Base-by-base conservation (phyloP, 2,329 filamentous ascomycete genomes). In the Cladosporium oxysporum region DNA sequence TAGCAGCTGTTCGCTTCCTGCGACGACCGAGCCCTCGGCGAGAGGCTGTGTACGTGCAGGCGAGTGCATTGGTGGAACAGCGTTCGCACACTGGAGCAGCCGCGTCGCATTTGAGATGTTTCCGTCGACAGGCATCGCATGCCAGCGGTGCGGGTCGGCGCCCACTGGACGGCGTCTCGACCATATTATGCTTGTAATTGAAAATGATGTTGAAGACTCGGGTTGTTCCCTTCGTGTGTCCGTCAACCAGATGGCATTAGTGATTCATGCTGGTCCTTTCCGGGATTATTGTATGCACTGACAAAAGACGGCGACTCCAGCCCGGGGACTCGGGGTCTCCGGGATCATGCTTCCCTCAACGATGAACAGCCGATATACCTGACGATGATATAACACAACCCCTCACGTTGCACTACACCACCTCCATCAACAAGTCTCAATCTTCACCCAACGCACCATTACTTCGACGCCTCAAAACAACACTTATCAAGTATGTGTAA, bases 61-160 rank as follows among this genome's bases (percentile, higher is more conserved):
- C 83, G 21, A 83, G 79, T 65, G 84, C 84, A 58, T 84, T 83
- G 60, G 81, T 78, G 26, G 79, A 79, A 77, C 91, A 93, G 63
- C 91, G 87, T 57, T 85, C 83, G 78, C 91, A 93, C 35, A 78
- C 69, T 14, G 91, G 90, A 35, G 79, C 88, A 44, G 82, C 79
- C 31, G 90, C 90, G 76, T 93, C 89, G 75, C 91, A 93, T 75
- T 92, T 93, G 58, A 93, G 83, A 76, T 93, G 91, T 73, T 91
- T 82, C 62, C 80, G 79, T 37, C 83, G 78, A 69, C 83, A 85
- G 41, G 78, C 74, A 31, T 81, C 75, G 50, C 74, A 76, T 21
- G 74, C 74, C 11, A 76, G 66, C 3, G 69, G 68, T 23, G 62
- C 53, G 14, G 41, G 62, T n/a, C 62, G 62, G 35, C 28, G 49